These are phyloP conservation scores for Agastache rugosa DNA, from an alignment of 257 asterid genomes.

Conservation along the genomic window DNA sequence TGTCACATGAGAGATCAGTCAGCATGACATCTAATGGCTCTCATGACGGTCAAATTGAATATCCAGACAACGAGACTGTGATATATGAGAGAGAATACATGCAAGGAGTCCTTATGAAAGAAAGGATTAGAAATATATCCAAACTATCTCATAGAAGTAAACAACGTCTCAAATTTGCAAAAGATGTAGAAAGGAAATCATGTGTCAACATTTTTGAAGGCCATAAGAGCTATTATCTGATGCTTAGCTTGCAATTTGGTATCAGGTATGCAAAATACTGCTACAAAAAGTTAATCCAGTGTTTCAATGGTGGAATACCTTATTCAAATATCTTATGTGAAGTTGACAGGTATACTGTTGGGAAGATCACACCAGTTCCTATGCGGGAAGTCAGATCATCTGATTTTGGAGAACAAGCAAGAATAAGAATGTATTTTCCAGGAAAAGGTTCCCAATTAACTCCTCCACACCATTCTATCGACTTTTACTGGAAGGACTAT, in stretches of 20 bases:
- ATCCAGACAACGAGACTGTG: constrained; percentile 46
- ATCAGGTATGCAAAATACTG: constrained; percentile 65
- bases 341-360: constrained; percentile 93
- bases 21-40: constrained; percentile 47
- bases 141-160: constrained; percentile 60
- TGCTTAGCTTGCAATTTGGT: constrained; percentile 96
- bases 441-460: constrained; percentile 85
- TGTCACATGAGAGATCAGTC: constrained; percentile 49
- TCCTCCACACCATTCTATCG: constrained; percentile 81
- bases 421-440: constrained; percentile 92
- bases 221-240: constrained; percentile 76
- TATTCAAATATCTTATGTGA: constrained; percentile 50
- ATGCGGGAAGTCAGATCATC: constrained; percentile 87
- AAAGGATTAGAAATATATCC: constrained; percentile 57
- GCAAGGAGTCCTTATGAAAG: constrained; percentile 95
- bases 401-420: constrained; percentile 89
- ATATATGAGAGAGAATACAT: constrained; percentile 95
- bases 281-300: constrained; percentile 2
- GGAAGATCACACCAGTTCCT: constrained; percentile 95
- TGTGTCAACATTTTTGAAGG: constrained; percentile 63
- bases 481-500: constrained; percentile 96
- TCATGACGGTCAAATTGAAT: constrained; percentile 59
- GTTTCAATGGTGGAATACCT: constrained; percentile 36
- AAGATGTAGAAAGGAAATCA: constrained; percentile 59
- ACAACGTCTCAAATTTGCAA: constrained; percentile 57